phyloP scores from a whole-genome alignment of 192 early-diverging fungal species.

The Blastocladiella britannica region DNA sequence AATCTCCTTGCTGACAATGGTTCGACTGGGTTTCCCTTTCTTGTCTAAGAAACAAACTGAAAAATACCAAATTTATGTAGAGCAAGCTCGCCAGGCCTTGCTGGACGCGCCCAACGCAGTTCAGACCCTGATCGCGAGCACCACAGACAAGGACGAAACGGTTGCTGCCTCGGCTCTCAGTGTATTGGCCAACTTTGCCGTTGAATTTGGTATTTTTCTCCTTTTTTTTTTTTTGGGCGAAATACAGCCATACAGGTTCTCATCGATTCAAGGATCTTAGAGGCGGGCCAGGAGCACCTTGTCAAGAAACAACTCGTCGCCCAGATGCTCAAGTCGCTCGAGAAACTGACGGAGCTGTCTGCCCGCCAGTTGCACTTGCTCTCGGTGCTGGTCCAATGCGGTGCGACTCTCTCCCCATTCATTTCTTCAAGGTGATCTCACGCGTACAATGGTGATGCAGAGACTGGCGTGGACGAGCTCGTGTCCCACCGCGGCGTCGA shows the following conservation, averaged over 20 bases:
- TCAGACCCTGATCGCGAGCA: neutral
- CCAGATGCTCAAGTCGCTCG: neutral
- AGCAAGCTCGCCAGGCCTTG: neutral
- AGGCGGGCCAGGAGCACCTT: neutral
- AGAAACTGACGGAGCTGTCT: neutral
- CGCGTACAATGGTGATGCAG: too few relatives aligned
- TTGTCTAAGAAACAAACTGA: too few relatives aligned
- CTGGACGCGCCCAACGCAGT: neutral
- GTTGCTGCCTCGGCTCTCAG: neutral
- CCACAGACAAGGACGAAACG: neutral
- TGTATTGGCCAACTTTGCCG: neutral
- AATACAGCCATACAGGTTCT: too few relatives aligned
- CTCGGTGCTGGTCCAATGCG: neutral
- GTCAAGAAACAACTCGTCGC: neutral
- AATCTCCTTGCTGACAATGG: neutral
- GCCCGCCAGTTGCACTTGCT: neutral
- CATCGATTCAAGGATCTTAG: too few relatives aligned
- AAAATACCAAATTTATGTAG: too few relatives aligned
- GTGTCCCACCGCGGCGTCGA: neutral
- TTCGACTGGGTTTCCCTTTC: neutral
- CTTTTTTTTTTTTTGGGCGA: too few relatives aligned
- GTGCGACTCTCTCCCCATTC: neutral
- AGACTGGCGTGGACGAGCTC: neutral
- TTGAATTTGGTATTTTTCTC: neutral
- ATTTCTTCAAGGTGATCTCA: neutral